Evolutionary conservation across 495 filamentous ascomycete genomes (phyloP), one percentile per base, ranked within the genome.

Genomic region (Lepraria neglecta): DNA sequence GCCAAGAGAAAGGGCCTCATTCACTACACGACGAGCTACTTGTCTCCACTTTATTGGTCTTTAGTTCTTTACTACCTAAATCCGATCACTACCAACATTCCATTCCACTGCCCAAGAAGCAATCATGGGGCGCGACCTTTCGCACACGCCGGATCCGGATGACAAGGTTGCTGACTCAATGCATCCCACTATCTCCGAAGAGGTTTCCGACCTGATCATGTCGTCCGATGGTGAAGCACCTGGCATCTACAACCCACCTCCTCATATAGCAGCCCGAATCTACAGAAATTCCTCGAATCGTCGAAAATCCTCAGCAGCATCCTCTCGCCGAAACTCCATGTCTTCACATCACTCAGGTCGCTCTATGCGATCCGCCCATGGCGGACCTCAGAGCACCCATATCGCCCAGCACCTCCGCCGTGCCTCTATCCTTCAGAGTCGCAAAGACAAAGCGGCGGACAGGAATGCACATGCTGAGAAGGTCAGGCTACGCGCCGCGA

Each of bases 401-500:
- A 78, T 96, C 58, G 91, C 90, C 38, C 91, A 95, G 69, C 90
- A 97, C 68, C 81, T 97, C 43, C 90, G 92, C 35, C 89, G 92
- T 51, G 87, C 89, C 9, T 92, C 90, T 28, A 95, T 98, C 58
- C 80, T 97, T 60, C 92, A 98, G 72, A 89, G 82, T 67, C 89
- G 94, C 45, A 97, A 96, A 72, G 94, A 91, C 7, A 85, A 92
- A 51, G 82, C 97, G 30, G 94, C 95, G 57, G 94, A 96, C 71
- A 84, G 92, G 47, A 95, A 92, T 12, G 89, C 90, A 47, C 91
- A 98, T 75, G 94, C 91, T 52, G 94, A 98, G 72, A 92, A 96
- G 76, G 94, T 98, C n/a, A 89, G 94, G 60, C 76, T 94, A 58
- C 87, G 88, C 58, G 94, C 89, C 48, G 90, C 90, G n/a, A 73